A percentile compares a stretch with the other conserved stretches of the same genome.
Conservation (phyloP, 2,329 filamentous ascomycete genomes). For the Trichoderma asperellum region DNA sequence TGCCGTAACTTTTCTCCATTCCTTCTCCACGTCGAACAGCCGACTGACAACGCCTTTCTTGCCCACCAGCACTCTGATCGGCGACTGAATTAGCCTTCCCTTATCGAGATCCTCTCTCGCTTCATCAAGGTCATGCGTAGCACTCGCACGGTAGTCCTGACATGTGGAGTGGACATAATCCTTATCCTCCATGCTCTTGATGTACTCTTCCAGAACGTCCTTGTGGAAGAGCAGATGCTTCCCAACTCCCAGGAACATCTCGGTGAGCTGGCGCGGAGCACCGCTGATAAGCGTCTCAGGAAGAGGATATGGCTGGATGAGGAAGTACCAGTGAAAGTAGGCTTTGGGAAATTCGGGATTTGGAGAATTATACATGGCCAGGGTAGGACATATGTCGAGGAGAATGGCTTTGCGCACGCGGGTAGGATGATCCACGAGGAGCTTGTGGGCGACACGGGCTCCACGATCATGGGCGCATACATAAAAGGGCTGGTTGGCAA, state of each 20-base stretch:
- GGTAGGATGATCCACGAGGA: slow-evolving; percentile 52
- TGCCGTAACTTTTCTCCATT: slow-evolving; percentile 55
- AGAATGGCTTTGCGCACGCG: slow-evolving; percentile 50
- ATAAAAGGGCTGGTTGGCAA: slow-evolving; percentile 44
- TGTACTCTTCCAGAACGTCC: slow-evolving; percentile 47
- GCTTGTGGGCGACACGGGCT: slow-evolving; percentile 57
- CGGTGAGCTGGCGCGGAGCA: slow-evolving; percentile 46
- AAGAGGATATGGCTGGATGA: slow-evolving; percentile 56
- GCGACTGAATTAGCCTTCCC: slow-evolving; percentile 50
- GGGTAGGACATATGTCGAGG: slow-evolving; percentile 59
- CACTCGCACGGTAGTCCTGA: slow-evolving; percentile 60
- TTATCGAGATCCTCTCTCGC: slow-evolving; percentile 49
- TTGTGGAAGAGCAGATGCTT: slow-evolving; percentile 29
- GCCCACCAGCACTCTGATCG: slow-evolving; percentile 57
- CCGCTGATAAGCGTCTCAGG: slow-evolving; percentile 53
- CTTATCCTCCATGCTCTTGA: slow-evolving; percentile 46
- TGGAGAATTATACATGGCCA: slow-evolving; percentile 55
- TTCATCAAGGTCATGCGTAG: slow-evolving; percentile 56
- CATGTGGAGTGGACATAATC: slow-evolving; percentile 54
- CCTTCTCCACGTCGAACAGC: slow-evolving; percentile 52
- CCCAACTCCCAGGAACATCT: slow-evolving; percentile 47
- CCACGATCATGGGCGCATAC: slow-evolving; percentile 62
- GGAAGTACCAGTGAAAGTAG: slow-evolving; percentile 64
- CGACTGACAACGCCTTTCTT: slow-evolving; percentile 53
- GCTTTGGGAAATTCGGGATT: slow-evolving; percentile 49